These are phyloP conservation scores for Monilinia vaccinii-corymbosi DNA, from an alignment of 2,329 filamentous ascomycete genomes.

Conservation along the genomic window DNA sequence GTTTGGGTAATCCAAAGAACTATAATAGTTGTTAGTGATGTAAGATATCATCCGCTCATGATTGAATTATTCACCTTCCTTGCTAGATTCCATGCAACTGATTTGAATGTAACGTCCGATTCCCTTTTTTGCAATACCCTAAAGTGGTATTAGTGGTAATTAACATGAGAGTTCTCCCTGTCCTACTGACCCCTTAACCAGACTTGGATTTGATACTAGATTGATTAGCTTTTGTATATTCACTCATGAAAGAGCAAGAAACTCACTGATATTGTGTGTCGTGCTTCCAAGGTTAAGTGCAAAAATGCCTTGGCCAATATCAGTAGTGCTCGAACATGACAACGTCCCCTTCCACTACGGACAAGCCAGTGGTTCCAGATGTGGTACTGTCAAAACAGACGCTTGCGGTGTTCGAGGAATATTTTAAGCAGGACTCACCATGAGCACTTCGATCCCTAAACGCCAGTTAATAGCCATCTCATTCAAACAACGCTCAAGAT, in stretches of 20 bases:
- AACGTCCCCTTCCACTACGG: not conserved
- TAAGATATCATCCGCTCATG: not conserved
- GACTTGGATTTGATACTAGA: slow-evolving; percentile 21
- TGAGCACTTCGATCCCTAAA: slow-evolving; percentile 22
- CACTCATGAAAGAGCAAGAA: not conserved
- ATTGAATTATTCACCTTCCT: slow-evolving; percentile 14
- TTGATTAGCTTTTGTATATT: not conserved
- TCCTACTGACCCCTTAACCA: slow-evolving; percentile 17
- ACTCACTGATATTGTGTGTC: slow-evolving; percentile 24
- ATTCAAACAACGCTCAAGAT: not conserved
- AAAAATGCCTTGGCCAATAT: slow-evolving; percentile 17
- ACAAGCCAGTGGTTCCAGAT: not conserved
- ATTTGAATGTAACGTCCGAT: slow-evolving; percentile 16
- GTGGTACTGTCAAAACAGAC: not conserved
- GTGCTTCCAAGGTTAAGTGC: slow-evolving; percentile 21
- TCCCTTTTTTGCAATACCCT: slow-evolving; percentile 23
- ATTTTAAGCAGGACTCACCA: slow-evolving; percentile 11
- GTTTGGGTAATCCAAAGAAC: slow-evolving; percentile 26
- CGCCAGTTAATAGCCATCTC: not conserved
- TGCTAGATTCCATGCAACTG: slow-evolving; percentile 17
- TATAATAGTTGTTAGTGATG: slow-evolving; percentile 1
- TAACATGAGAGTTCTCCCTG: not conserved
- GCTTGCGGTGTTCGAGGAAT: not conserved
- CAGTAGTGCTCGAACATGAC: not conserved
- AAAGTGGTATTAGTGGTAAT: slow-evolving; percentile 7